phyloP scores from a whole-genome alignment of 2,329 filamentous ascomycete species.

The Penicillium sp. region DNA sequence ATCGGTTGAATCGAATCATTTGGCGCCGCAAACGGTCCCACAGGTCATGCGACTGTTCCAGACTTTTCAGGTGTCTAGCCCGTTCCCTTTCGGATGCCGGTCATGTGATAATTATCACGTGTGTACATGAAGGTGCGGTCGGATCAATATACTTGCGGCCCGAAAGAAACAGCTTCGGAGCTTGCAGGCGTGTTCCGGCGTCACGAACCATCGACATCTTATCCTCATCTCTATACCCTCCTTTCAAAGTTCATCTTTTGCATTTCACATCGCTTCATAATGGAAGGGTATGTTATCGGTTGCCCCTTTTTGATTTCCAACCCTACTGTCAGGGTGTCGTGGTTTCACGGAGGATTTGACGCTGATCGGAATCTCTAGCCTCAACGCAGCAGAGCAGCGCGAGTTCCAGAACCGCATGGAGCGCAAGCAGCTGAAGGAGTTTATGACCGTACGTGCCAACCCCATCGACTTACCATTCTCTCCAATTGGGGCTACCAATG shows the following conservation, averaged over 20 bases:
- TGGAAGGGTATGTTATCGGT: constrained; percentile 36
- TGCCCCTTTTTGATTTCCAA: not conserved
- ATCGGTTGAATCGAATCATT: not conserved
- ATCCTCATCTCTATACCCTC: not conserved
- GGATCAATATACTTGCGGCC: constrained; percentile 20
- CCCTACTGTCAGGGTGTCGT: not conserved
- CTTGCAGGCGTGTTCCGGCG: constrained; percentile 9
- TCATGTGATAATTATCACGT: constrained; percentile 17
- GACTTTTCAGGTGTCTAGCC: not conserved
- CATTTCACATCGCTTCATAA: constrained; percentile 21
- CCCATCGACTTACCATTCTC: not conserved
- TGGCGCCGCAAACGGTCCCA: not conserved
- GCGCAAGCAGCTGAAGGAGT: constrained; percentile 98
- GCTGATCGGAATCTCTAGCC: constrained; percentile 45
- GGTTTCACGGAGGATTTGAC: not conserved
- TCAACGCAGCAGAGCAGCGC: constrained; percentile 79
- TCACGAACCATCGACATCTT: not conserved
- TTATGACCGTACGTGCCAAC: constrained; percentile 78
- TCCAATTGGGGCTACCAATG: not conserved
- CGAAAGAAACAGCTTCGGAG: constrained; percentile 24
- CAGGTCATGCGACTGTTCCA: not conserved
- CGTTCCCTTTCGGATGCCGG: not conserved
- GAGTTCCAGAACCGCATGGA: constrained; percentile 94
- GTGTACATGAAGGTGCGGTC: not conserved
- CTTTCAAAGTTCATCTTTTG: constrained; percentile 1